Conservation (phyloP, 2,329 filamentous ascomycete species). For the Raffaelea ambrosiae region DNA sequence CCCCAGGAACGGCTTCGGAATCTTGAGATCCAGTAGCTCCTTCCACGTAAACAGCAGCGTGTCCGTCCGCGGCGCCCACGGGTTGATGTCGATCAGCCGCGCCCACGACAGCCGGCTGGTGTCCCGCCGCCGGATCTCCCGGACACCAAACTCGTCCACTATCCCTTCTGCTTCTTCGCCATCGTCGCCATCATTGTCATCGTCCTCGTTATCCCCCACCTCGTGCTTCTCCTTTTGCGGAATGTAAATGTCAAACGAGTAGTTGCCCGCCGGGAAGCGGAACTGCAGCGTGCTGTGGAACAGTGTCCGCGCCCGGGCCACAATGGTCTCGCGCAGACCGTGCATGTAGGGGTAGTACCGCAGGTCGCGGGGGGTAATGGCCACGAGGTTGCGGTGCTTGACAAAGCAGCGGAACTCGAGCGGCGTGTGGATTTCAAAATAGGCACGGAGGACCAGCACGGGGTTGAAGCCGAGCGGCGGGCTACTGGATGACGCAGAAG, state of each 20-base stretch:
- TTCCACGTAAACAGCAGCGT: constrained; percentile 83
- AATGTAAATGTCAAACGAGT: constrained; percentile 88
- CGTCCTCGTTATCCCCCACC: constrained; percentile 26
- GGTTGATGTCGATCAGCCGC: constrained; percentile 88
- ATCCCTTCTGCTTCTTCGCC: too few species aligned
- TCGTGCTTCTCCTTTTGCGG: constrained; percentile 46
- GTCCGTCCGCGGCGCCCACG: constrained; percentile 86
- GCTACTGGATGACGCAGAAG: constrained; percentile 18
- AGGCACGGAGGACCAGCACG: constrained; percentile 77
- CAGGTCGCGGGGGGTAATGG: constrained; percentile 79
- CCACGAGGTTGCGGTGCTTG: constrained; percentile 69
- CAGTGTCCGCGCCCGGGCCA: constrained; percentile 63
- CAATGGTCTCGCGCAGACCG: constrained; percentile 54
- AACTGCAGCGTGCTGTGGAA: constrained; percentile 66
- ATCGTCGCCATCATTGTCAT: constrained; percentile 33
- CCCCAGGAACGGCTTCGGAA: constrained; percentile 49
- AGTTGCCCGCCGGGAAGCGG: constrained; percentile 75
- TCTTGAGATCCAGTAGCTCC: constrained; percentile 68
- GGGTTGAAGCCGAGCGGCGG: constrained; percentile 50
- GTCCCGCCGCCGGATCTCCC: too few species aligned
- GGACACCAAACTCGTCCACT: too few species aligned
- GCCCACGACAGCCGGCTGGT: constrained; percentile 57
- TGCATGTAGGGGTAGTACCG: constrained; percentile 82
- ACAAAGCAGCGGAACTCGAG: constrained; percentile 97
- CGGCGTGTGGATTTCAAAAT: constrained; percentile 79